Evolutionary conservation across 345 rosid species (phyloP).

Genomic region (Acer yangbiense): DNA sequence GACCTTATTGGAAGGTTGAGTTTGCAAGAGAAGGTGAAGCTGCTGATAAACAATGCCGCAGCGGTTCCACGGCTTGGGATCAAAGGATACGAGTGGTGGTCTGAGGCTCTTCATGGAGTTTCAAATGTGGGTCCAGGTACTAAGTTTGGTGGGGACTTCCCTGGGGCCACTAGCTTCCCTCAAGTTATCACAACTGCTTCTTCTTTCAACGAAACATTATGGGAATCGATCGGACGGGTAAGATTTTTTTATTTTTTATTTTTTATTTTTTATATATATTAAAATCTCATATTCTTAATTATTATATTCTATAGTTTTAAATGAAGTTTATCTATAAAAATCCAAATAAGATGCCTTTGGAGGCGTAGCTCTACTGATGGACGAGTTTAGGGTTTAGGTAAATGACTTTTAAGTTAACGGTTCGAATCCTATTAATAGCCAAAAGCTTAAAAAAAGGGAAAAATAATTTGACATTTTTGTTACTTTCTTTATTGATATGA

Average conservation of each 20-base stretch:
- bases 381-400: too few relatives aligned
- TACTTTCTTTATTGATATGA: background rate
- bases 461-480: too few relatives aligned
- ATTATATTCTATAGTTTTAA: too few relatives aligned
- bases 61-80: slow-evolving; percentile 77
- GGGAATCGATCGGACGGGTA: slow-evolving; percentile 93
- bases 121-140: slow-evolving; percentile 82
- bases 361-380: too few relatives aligned
- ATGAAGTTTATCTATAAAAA: too few relatives aligned
- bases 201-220: slow-evolving; percentile 75
- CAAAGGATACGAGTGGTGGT: slow-evolving; percentile 94
- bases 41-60: slow-evolving; percentile 67
- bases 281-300: too few relatives aligned
- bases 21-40: slow-evolving; percentile 67
- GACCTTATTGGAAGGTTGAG: slow-evolving; percentile 73
- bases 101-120: slow-evolving; percentile 93
- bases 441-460: too few relatives aligned
- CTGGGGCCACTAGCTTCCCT: slow-evolving; percentile 90
- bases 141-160: slow-evolving; percentile 59
- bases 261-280: too few relatives aligned
- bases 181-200: slow-evolving; percentile 88
- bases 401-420: too few relatives aligned
- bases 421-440: too few relatives aligned
- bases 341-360: too few relatives aligned
- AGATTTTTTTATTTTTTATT: slow-evolving; percentile 1